Conservation (phyloP, 768 basidiomycete species). For the Boletus sp. region DNA sequence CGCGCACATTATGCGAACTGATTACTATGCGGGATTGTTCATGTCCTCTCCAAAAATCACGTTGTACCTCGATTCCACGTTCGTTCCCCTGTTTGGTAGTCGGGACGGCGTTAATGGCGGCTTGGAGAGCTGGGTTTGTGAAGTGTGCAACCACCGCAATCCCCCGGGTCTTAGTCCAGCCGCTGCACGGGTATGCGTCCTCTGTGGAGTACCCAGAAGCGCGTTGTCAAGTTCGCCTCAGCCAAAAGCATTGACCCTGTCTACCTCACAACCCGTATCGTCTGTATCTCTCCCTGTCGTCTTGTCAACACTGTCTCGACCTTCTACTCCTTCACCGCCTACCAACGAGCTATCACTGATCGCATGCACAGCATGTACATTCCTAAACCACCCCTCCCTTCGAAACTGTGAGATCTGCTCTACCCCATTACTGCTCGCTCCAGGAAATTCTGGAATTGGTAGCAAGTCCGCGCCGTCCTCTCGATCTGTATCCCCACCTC, state of each 20-base stretch:
- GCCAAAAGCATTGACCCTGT: constrained; percentile 33
- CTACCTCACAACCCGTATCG: constrained; percentile 39
- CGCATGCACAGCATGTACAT: constrained; percentile 86
- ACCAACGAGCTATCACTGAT: constrained; percentile 35
- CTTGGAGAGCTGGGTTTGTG: constrained; percentile 74
- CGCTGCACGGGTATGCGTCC: constrained; percentile 63
- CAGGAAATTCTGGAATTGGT: constrained; percentile 19
- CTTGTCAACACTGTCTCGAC: constrained; percentile 16
- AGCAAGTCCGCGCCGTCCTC: constrained; percentile 66
- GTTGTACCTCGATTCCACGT: constrained; percentile 50
- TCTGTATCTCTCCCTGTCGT: constrained; percentile 32
- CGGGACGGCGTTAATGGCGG: constrained; percentile 32
- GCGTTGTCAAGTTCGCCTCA: constrained; percentile 29
- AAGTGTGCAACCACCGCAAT: constrained; percentile 85
- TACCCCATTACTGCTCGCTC: constrained; percentile 52
- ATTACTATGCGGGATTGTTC: constrained; percentile 88
- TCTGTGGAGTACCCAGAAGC: constrained; percentile 77
- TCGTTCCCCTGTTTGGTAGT: constrained; percentile 21
- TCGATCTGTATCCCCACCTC: constrained; percentile 53
- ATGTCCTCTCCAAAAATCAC: constrained; percentile 89
- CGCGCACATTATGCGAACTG: constrained; percentile 64
- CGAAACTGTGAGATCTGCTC: constrained; percentile 82
- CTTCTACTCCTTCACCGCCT: constrained; percentile 19
- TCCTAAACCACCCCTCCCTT: constrained; percentile 79
- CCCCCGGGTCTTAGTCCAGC: constrained; percentile 70